Evolutionary conservation across 179 eudicot genomes (phyloP), one percentile per base, ranked within the genome.

Genomic region (Vitellaria paradoxa): DNA sequence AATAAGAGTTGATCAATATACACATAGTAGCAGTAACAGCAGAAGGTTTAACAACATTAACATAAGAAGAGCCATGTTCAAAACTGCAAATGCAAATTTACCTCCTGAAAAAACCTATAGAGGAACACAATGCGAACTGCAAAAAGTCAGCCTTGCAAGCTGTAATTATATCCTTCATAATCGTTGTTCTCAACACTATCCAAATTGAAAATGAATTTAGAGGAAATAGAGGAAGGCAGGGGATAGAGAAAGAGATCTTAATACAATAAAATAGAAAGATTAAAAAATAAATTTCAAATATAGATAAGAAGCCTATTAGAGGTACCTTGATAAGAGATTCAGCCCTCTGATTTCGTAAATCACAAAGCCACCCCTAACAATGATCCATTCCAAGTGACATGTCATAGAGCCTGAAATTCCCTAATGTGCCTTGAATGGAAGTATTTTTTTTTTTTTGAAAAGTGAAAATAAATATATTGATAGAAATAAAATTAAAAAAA

Each of bases 291-390:
- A 26, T 17, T 65, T 37, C 26, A 69, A 45, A 65, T 6, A 47
- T 64, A 56, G 57, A 74, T 9, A 13, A 20, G 42, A 60, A 52
- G 11, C 45, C 11, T 61, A 21, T 20, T 10, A 3, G 53, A 53
- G 21, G 65, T 80, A 93, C 99, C 97, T 93, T 91, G 72, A 96
- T 90, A 62, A 96, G 94, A 64, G 98, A 93, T 82, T 92, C 96
- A 77, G 86, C 90, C 77, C 95, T 96, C 73, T 91, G 98, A 81
- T 96, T 86, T 45, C 94, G 91, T 73, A 92, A 87, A 80, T 96
- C 97, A 89, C 97, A 96, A 57, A 92, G 90, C 99, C 99, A 93
- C 63, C 92, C 88, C 99, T 98, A 96, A 77, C 90, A 85, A 80
- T 88, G 88, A 75, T 94, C 92, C 53, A 81, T 80, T 71, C 94